These are phyloP conservation scores for Penicillium parvum DNA, from an alignment of 495 filamentous ascomycete genomes.

Conservation along the genomic window DNA sequence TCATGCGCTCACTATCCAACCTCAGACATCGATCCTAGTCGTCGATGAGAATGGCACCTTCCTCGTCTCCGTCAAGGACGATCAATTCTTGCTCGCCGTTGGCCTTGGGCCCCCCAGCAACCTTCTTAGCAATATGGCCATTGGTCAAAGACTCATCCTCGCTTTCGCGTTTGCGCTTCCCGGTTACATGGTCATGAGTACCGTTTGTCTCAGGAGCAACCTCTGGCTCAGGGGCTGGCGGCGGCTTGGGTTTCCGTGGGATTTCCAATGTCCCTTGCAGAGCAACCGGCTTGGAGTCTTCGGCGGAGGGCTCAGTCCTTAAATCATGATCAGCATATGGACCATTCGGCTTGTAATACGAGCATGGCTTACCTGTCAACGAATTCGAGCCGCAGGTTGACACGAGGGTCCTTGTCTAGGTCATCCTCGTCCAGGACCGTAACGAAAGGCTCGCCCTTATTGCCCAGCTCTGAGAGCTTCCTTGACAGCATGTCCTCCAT, in stretches of 20 bases:
- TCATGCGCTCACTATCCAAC: too few relatives aligned
- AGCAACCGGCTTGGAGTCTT: conserved; percentile 42
- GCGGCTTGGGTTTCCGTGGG: conserved; percentile 44
- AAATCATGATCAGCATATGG: conserved; percentile 7
- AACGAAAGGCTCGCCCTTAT: conserved; percentile 67
- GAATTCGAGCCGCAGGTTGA: conserved; percentile 72
- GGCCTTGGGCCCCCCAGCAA: conserved; percentile 23
- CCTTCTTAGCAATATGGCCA: conserved; percentile 44
- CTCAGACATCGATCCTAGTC: conserved; percentile 32
- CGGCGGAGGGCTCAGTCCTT: conserved; percentile 24
- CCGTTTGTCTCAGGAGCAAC: conserved; percentile 16
- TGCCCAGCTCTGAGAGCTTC: conserved; percentile 72
- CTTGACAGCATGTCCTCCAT: conserved; percentile 80
- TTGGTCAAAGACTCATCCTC: conserved; percentile 40
- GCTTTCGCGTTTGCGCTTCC: conserved; percentile 43
- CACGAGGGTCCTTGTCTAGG: conserved; percentile 70
- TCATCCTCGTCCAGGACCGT: conserved; percentile 90
- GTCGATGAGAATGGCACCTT: conserved; percentile 72
- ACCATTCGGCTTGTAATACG: background rate
- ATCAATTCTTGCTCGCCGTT: conserved; percentile 39
- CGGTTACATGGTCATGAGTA: conserved; percentile 10
- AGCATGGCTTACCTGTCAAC: conserved; percentile 46
- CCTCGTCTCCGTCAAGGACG: conserved; percentile 52
- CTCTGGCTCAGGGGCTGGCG: conserved; percentile 14
- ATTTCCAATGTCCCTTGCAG: conserved; percentile 47